phyloP scores from a whole-genome alignment of 169 alveolate species.

The Besnoitia besnoiti region DNA sequence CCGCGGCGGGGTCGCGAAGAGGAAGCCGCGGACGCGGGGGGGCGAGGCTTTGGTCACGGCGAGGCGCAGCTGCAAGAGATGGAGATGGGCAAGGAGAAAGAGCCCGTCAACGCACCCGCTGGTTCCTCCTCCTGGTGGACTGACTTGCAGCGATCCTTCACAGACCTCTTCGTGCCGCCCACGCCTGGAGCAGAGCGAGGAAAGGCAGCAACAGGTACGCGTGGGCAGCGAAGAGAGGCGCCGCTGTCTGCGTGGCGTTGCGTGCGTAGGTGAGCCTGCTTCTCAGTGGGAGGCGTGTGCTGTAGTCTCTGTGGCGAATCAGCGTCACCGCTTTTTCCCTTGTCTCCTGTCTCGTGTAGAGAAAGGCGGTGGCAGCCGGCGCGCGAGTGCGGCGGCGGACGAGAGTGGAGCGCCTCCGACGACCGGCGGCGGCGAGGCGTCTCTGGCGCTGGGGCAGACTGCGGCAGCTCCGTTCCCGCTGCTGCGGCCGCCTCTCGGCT shows the following conservation, averaged over 20 bases:
- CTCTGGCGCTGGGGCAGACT: no score
- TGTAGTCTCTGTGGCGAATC: no score
- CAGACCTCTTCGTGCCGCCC: conserved; percentile 20
- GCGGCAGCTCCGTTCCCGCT: not conserved
- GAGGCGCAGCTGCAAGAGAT: not conserved
- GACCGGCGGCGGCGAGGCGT: no score
- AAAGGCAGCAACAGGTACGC: not conserved
- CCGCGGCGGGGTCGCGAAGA: no score
- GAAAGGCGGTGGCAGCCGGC: not conserved
- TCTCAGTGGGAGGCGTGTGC: no score
- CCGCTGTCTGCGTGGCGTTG: no score
- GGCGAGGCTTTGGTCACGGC: no score
- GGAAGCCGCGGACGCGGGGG: no score
- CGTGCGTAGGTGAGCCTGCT: no score
- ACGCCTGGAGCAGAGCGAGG: not conserved
- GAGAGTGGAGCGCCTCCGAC: not conserved
- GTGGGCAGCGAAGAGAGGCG: not conserved
- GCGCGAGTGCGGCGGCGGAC: not conserved
- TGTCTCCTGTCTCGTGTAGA: no score
- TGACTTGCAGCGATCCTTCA: not conserved
- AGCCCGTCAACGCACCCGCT: not conserved
- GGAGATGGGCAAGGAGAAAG: not conserved
- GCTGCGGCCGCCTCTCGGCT: conserved; percentile 61
- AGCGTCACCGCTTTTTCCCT: no score
- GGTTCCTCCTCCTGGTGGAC: conserved; percentile 3